These are phyloP conservation scores for Erysiphe pulchra DNA, from an alignment of 2,329 filamentous ascomycete genomes.

Conservation along the genomic window DNA sequence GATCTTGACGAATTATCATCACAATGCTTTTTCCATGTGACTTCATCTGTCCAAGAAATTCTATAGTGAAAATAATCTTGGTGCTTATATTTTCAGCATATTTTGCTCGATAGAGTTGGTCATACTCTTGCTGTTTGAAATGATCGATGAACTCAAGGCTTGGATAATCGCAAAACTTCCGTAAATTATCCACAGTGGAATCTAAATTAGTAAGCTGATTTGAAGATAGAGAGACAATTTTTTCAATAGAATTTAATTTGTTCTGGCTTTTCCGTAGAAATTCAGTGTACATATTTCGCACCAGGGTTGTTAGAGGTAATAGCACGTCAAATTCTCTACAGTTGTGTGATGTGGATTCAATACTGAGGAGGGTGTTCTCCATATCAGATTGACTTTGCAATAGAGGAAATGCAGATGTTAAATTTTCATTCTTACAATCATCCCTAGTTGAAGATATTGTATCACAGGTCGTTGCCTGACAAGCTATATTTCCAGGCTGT, in stretches of 20 bases:
- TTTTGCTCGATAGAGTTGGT: constrained; percentile 20
- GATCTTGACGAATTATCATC: constrained; percentile 24
- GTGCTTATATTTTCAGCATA: constrained; percentile 29
- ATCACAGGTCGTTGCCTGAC: too few relatives aligned
- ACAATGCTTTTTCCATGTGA: constrained; percentile 22
- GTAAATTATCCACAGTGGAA: constrained; percentile 22
- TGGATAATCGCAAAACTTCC: constrained; percentile 31
- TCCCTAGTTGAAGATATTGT: too few relatives aligned
- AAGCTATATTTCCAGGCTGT: too few relatives aligned
- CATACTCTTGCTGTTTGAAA: constrained; percentile 15
- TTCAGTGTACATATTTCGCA: constrained; percentile 25
- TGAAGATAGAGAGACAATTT: constrained; percentile 17
- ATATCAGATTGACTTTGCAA: not conserved
- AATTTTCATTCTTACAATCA: too few relatives aligned
- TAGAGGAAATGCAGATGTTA: not conserved
- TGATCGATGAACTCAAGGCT: constrained; percentile 22
- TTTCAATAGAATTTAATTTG: constrained; percentile 24
- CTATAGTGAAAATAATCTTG: constrained; percentile 32
- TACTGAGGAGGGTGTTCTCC: not conserved
- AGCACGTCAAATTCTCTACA: constrained; percentile 24
- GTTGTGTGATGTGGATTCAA: constrained; percentile 5
- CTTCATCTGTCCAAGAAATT: constrained; percentile 23
- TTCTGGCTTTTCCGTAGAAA: constrained; percentile 19
- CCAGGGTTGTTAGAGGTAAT: constrained; percentile 27
- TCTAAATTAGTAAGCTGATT: constrained; percentile 22